Evolutionary conservation across 257 asterid genomes (phyloP), one percentile per base, ranked within the genome.

Genomic region (Lantana camara): DNA sequence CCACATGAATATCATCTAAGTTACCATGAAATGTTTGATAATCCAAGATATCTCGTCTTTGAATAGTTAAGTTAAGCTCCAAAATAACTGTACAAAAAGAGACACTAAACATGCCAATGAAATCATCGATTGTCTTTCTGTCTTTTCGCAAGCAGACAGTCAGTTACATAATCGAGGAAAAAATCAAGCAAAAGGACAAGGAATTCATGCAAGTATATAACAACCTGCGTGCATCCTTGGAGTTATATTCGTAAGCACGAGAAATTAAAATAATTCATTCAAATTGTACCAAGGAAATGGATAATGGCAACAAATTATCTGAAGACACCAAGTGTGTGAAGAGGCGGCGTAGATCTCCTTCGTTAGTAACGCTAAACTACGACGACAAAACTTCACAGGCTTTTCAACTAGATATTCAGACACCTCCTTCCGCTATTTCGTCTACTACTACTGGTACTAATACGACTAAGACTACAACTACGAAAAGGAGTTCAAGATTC

Each of bases 401-500:
- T 7, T 48, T 75, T 59, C 73, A 69, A 19, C 71, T 41, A 42
- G 80, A 76, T 70, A 83, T 69, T 4, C 5, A 8, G 63, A 49
- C 58, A 2, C 11, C 56, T 46, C 14, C 74, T 1, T 55, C 74
- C 1, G 52, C 72, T 29, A 38, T 78, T 0, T 9, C 75, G 3
- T 2, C 81, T 0, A 47, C 82, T 4, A 60, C 84, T 2, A 32
- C 79, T 0, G 50, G 74, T 0, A 60, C 86, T 0, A 75, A 63
- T 5, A 7, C 83, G 0, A 52, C 83, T 4, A 57, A 81, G 1
- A 24, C 79, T 0, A 55, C 78, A 0, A 60, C 86, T 0, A 76
- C 66, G 0, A 89, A 84, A 71, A 75, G 95, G 76, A 89, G 96
- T 71, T 89, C 96, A 15, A 80, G 92, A 79, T 89, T 89, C 52